Evolutionary conservation across 1,284 basidiomycete species (phyloP), one percentile per base, ranked within the genome.

Genomic region (Marasmius fiardii): DNA sequence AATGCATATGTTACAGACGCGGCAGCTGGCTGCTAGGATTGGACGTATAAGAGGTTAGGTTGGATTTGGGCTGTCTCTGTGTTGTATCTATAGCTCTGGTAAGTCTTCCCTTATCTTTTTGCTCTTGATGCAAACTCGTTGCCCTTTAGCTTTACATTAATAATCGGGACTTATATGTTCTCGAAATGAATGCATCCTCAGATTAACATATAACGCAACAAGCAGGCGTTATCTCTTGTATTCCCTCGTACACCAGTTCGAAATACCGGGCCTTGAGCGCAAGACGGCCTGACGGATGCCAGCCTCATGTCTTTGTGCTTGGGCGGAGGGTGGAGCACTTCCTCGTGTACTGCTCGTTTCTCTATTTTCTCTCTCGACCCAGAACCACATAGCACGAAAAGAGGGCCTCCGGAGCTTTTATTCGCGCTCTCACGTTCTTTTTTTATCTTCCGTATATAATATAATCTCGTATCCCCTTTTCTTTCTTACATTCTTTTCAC

Each of bases 1-100:
- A 58, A 73, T 92, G 58, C 83, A 88, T 51, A 76, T 83, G 14
- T 73, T 85, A 60, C 91, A 93, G 58, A 89, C 93, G 53, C 79
- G 90, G 55, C 83, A 88, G 65, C 73, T 96, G 44, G 93, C 92
- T 43, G 92, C 90, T 12, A 78, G 92, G 60, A 95, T 96, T 59
- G 88, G 88, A 3, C 63, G 87, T 31, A 75, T 73, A 41, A 64
- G 3, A 62, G 68, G 31, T 52, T 43, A 39, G 33, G 26, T 49
- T 33, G 47, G 33, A 26, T 2, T 24, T 11, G 4, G 4, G 5
- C 20, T 44, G 21, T 20, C 11, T 11, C 43, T n/a, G n/a, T n/a
- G n/a, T 21, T 44, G 43, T 44, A 44, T 41, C 16, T n/a, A 21
- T 41, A 44, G 20, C 20, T n/a, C n/a, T 44, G 18, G 24, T 23